These are phyloP conservation scores for Penstemon eatonii DNA, from an alignment of 257 asterid species.

Conservation along the genomic window DNA sequence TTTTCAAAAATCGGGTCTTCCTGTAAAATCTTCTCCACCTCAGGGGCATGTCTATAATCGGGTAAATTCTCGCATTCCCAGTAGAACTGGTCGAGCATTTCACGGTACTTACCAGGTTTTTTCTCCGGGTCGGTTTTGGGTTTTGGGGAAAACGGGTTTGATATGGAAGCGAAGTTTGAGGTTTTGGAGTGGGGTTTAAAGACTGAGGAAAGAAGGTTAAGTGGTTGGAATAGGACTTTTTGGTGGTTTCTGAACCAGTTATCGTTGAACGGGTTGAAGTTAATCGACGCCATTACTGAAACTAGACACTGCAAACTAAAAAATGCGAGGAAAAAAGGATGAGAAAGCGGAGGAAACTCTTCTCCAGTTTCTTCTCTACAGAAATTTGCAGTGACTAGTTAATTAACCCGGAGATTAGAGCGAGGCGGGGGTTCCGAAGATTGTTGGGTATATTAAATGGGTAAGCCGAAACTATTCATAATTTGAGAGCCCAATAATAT, in stretches of 20 bases:
- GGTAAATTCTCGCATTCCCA: constrained; percentile 91
- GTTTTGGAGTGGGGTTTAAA: constrained; percentile 48
- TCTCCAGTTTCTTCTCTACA: constrained; percentile 30
- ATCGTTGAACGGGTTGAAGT: constrained; percentile 69
- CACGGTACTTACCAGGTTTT: constrained; percentile 58
- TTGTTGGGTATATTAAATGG: neutral
- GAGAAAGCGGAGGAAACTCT: constrained; percentile 2
- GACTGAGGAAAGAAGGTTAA: constrained; percentile 42
- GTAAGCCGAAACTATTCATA: neutral
- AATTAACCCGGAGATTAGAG: neutral
- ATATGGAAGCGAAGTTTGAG: constrained; percentile 71
- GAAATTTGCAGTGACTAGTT: constrained; percentile 13
- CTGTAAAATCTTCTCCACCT: constrained; percentile 66
- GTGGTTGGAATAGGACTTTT: constrained; percentile 53
- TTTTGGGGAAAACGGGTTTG: constrained; percentile 56
- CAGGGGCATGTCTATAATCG: constrained; percentile 72
- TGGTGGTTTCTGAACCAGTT: constrained; percentile 77
- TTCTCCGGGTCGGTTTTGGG: constrained; percentile 36
- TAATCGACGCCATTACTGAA: constrained; percentile 61
- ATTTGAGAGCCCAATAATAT: too few species aligned
- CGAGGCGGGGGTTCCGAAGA: neutral
- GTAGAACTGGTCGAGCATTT: constrained; percentile 74
- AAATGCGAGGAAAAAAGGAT: constrained; percentile 23
- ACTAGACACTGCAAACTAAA: too few species aligned
- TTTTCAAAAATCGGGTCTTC: constrained; percentile 68